Percentiles rank a stretch among this genome's conserved stretches.
These are phyloP conservation scores for Eucommia ulmoides DNA, from an alignment of 257 asterid genomes.

Conservation along the genomic window DNA sequence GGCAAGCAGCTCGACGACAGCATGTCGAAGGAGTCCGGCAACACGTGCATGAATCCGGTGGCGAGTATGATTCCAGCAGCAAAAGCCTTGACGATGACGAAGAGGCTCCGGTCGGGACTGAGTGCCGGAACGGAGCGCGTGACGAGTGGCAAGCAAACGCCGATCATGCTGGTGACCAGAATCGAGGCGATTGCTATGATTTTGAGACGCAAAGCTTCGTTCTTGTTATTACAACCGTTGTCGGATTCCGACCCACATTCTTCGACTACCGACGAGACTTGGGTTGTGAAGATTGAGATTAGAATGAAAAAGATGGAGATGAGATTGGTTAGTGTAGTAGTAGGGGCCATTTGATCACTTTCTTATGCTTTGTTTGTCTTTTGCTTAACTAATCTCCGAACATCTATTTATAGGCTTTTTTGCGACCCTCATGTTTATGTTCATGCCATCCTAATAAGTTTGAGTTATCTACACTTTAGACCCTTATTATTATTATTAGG, in stretches of 20 bases:
- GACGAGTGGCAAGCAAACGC: slow-evolving; percentile 12
- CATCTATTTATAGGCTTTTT: too few species aligned
- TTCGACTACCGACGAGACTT: slow-evolving; percentile 7
- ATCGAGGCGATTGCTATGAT: slow-evolving; percentile 15
- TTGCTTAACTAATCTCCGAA: too few species aligned
- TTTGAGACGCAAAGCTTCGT: slow-evolving; percentile 10
- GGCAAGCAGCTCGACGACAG: slow-evolving; percentile 15
- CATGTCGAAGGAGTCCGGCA: slow-evolving; percentile 20
- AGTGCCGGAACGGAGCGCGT: slow-evolving; percentile 13
- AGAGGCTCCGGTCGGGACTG: slow-evolving; percentile 15
- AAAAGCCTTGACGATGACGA: slow-evolving; percentile 23
- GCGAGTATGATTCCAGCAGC: slow-evolving; percentile 23
- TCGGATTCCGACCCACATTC: slow-evolving; percentile 9
- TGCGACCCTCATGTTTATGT: too few species aligned
- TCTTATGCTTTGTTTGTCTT: too few species aligned
- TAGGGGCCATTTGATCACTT: too few species aligned
- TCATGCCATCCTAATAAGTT: too few species aligned
- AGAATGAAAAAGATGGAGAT: slow-evolving; percentile 4
- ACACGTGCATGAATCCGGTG: slow-evolving; percentile 23
- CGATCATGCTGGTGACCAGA: slow-evolving; percentile 16
- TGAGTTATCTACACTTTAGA: too few species aligned
- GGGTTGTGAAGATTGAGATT: not conserved
- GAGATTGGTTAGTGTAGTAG: too few species aligned
- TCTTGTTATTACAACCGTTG: slow-evolving; percentile 7
- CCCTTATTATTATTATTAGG: too few species aligned